Evolutionary conservation across 176 grass and related monocot species (phyloP).

Genomic region (Oryza meridionalis): DNA sequence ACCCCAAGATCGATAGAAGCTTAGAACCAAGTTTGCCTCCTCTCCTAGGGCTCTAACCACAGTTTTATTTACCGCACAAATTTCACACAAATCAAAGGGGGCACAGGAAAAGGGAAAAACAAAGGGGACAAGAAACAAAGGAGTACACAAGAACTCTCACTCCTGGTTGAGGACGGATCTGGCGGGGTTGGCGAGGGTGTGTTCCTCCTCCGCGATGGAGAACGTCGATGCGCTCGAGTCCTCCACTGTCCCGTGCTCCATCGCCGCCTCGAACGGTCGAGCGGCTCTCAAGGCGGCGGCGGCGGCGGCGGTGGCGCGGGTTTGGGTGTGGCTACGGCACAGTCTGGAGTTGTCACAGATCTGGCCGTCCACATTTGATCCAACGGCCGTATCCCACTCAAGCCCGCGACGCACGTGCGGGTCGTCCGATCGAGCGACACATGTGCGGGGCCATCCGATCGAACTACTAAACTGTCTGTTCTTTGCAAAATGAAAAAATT

Average conservation of each 20-base stretch:
- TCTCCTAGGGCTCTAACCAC: not conserved
- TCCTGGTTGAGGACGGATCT: slow-evolving; percentile 93
- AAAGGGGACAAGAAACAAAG: not conserved
- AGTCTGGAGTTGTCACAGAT: no score
- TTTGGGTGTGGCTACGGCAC: no score
- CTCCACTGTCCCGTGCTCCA: slow-evolving; percentile 72
- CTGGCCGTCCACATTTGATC: no score
- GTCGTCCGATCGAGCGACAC: no score
- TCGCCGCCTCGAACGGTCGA: slow-evolving; percentile 18
- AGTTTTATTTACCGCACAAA: not conserved
- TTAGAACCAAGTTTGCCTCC: not conserved
- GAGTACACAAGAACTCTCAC: slow-evolving; percentile 44
- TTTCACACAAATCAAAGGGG: no score
- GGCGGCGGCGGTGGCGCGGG: no score
- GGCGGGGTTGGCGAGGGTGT: slow-evolving; percentile 81
- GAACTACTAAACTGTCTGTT: no score
- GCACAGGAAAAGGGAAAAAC: not conserved
- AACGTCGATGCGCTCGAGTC: slow-evolving; percentile 70
- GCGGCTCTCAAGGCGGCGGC: no score
- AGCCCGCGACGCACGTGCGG: no score
- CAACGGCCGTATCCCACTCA: no score
- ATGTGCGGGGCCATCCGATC: no score
- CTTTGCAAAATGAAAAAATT: no score
- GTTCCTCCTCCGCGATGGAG: slow-evolving; percentile 83
- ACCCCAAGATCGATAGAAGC: not conserved